Evolutionary conservation across 2,329 filamentous ascomycete genomes (phyloP).

Genomic region (Alternaria sp.): DNA sequence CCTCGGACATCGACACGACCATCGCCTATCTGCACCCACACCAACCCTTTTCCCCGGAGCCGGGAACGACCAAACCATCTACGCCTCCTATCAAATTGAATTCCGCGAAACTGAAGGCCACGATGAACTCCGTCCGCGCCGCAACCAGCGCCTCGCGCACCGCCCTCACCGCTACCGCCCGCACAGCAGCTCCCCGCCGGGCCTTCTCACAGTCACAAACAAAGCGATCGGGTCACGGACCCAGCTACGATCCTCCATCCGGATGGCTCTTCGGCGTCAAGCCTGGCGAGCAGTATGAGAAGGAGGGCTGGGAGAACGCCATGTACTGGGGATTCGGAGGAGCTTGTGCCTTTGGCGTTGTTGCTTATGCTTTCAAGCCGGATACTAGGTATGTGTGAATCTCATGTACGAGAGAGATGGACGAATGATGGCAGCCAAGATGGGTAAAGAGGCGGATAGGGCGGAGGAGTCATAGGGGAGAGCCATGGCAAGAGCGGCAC

Average conservation of each 20-base stretch:
- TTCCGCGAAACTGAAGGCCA: slow-evolving; percentile 5
- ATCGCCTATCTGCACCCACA: slow-evolving; percentile 18
- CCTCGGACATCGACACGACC: slow-evolving; percentile 9
- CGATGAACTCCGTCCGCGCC: slow-evolving; percentile 42
- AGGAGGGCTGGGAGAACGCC: slow-evolving; percentile 93
- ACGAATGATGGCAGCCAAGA: neutral
- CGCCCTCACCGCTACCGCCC: slow-evolving; percentile 28
- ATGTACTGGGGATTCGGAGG: slow-evolving; percentile 88
- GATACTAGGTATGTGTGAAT: slow-evolving; percentile 86
- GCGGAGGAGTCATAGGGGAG: neutral
- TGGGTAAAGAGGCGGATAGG: neutral
- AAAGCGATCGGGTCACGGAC: slow-evolving; percentile 62
- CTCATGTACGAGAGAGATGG: neutral
- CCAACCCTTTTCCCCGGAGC: slow-evolving; percentile 8
- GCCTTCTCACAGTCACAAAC: slow-evolving; percentile 36
- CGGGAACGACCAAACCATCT: slow-evolving; percentile 10
- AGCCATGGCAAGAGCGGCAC: neutral
- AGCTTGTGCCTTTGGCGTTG: slow-evolving; percentile 73
- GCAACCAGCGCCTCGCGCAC: slow-evolving; percentile 35
- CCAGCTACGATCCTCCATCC: slow-evolving; percentile 85
- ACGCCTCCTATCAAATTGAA: neutral
- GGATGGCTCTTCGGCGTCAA: slow-evolving; percentile 95
- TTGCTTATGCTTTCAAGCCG: slow-evolving; percentile 95
- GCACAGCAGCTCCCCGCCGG: slow-evolving; percentile 24
- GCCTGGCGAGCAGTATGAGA: slow-evolving; percentile 93